Base-by-base conservation (phyloP, 169 alveolate genomes). In the Plasmodium malariae region DNA sequence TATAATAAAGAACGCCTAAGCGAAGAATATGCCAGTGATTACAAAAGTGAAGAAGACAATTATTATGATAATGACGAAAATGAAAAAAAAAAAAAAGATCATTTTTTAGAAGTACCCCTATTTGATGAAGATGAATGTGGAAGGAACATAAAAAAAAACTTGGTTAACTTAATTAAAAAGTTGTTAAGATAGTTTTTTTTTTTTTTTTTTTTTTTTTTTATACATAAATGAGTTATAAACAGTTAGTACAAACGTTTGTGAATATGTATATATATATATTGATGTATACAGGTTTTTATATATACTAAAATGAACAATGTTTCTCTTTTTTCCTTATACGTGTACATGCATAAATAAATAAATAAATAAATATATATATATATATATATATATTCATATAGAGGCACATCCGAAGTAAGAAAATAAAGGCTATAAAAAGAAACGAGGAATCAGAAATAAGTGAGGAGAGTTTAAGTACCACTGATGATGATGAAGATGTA, bases 121-220 rank as follows among this genome's bases (percentile, higher is more conserved):
- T 86, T 86, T 63, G 92, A 86, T 69, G 92, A 86, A 57, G 92
- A 86, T 62, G 74, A 86, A 5, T 26, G 49, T 69, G 92, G 87
- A 19, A 72, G 49, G 26, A 43, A 36, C 26, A 70, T 86, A 60
- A 70, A 86, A 69, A 86, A 60, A 21, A 55, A 59, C 14, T 55
- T 86, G 76, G 90, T 80, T 67, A 80, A 60, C 43, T 17, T 62
- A 51, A 40, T 34, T 28, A 28, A 28, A 51, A 54, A 14, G 2
- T 17, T 60, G 19, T 26, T 55, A 51, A 54, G 19, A 40, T 30
- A 24, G 24, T 36, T 67, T 43, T 24, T 3, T 67, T 67, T 43
- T 28, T 26, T 60, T 43, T 19, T 7, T 45, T 74, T 74, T 3
- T n/a, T n/a, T n/a, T n/a, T n/a, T n/a, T n/a, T n/a, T n/a, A n/a